Percentiles rank a stretch among this genome's conserved stretches.
phyloP scores from a whole-genome alignment of 2,329 filamentous ascomycete species.

The Karstenula rhodostoma region DNA sequence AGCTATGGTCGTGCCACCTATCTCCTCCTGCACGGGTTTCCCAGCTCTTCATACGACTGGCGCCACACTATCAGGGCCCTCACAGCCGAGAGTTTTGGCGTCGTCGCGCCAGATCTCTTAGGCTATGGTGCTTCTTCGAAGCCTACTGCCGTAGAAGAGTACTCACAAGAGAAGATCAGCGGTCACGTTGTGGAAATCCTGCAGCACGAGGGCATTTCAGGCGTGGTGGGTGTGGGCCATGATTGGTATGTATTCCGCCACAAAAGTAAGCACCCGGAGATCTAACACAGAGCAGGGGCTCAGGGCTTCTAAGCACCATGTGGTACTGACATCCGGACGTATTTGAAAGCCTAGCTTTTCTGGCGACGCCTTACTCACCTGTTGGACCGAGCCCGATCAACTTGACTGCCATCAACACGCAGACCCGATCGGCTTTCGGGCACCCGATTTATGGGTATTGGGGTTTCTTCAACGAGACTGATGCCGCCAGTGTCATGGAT shows the following conservation, averaged over 20 bases:
- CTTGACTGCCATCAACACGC: slow-evolving; percentile 6
- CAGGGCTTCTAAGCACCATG: background rate
- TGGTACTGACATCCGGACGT: slow-evolving; percentile 2
- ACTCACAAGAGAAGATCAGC: slow-evolving; percentile 9
- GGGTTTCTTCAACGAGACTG: slow-evolving; percentile 17
- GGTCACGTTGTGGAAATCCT: slow-evolving; percentile 9
- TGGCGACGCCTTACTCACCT: slow-evolving; percentile 5
- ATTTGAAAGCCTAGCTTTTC: background rate
- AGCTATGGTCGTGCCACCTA: slow-evolving; percentile 57
- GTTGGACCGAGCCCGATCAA: background rate
- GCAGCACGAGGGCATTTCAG: slow-evolving; percentile 4
- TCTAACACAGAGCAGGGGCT: background rate
- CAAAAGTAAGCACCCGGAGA: background rate
- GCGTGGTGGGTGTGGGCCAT: slow-evolving; percentile 15
- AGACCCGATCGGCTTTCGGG: slow-evolving; percentile 5
- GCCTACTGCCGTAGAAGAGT: slow-evolving; percentile 21
- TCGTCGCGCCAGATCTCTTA: slow-evolving; percentile 69
- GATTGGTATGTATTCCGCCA: slow-evolving; percentile 7
- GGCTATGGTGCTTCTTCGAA: slow-evolving; percentile 67
- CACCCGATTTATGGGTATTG: slow-evolving; percentile 14
- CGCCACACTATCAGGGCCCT: slow-evolving; percentile 65
- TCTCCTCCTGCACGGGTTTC: slow-evolving; percentile 69
- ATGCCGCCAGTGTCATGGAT: slow-evolving; percentile 10
- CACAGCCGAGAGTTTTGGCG: slow-evolving; percentile 64
- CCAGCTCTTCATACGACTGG: slow-evolving; percentile 72